Percentiles rank a stretch among this genome's conserved stretches.
phyloP scores from a whole-genome alignment of 805 yeast species.

The Metschnikowia kunwiensis region DNA sequence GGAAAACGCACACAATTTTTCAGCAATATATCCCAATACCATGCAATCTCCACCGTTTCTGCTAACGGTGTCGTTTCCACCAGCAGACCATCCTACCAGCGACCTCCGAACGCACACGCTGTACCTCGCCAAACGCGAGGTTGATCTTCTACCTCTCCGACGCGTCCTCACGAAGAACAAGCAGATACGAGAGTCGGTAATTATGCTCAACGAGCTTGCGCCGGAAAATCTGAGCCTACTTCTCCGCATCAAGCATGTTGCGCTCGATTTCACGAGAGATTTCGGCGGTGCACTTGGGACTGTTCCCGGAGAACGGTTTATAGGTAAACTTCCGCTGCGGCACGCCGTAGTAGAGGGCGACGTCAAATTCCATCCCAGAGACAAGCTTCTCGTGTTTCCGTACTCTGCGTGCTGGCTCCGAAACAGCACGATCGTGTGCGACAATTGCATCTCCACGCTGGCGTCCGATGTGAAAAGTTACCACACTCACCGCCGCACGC shows the following conservation, averaged over 20 bases:
- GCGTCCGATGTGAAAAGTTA: conserved; percentile 8
- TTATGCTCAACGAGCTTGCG: conserved; percentile 9
- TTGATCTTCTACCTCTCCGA: conserved; percentile 16
- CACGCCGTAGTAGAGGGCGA: conserved; percentile 7
- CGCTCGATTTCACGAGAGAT: conserved; percentile 14
- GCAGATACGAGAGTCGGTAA: conserved; percentile 12
- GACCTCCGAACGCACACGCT: conserved; percentile 9
- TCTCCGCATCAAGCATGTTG: conserved; percentile 18
- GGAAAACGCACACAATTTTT: background rate
- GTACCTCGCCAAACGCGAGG: conserved; percentile 9
- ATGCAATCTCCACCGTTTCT: too few species aligned
- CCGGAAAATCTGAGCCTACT: conserved; percentile 6
- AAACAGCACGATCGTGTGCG: conserved; percentile 14
- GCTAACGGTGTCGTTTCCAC: conserved; percentile 1
- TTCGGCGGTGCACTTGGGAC: conserved; percentile 9
- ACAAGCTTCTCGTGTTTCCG: conserved; percentile 29
- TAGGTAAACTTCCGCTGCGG: conserved; percentile 28
- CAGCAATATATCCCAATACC: background rate
- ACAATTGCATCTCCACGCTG: conserved; percentile 19
- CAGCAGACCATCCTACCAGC: conserved; percentile 2
- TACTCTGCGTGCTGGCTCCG: conserved; percentile 33
- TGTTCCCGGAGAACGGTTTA: conserved; percentile 35
- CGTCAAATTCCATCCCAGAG: conserved; percentile 4
- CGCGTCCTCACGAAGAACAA: conserved; percentile 2
- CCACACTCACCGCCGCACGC: conserved; percentile 15